These are phyloP conservation scores for Pleurotus citrinopileatus DNA, from an alignment of 768 basidiomycete species.

Conservation along the genomic window DNA sequence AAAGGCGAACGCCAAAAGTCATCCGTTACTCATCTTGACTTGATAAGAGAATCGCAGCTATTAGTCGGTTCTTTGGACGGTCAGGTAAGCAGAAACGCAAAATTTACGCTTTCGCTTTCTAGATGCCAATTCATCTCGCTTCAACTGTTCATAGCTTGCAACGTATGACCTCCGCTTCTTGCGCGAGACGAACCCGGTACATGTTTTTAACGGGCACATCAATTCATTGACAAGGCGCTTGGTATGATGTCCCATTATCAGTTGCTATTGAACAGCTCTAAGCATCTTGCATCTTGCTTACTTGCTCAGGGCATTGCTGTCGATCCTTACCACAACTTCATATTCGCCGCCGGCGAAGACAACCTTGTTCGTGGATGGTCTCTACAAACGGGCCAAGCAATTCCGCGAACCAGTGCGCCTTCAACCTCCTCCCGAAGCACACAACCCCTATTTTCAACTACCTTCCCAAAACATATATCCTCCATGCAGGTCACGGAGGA, in stretches of 20 bases:
- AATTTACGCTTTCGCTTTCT: too few relatives aligned
- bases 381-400: conserved; percentile 46
- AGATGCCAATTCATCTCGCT: conserved; percentile 2
- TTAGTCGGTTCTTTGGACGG: conserved; percentile 60
- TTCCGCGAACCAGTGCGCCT: conserved; percentile 23
- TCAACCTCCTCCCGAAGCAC: background rate
- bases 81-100: conserved; percentile 45
- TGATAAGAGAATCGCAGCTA: conserved; percentile 49
- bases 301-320: conserved; percentile 58
- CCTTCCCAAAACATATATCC: conserved; percentile 36
- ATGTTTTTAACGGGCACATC: conserved; percentile 52
- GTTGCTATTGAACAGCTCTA: conserved; percentile 6
- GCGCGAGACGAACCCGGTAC: conserved; percentile 37
- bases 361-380: conserved; percentile 67
- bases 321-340: conserved; percentile 52
- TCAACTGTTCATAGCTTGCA: conserved; percentile 45
- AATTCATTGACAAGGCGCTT: conserved; percentile 50
- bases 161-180: conserved; percentile 63
- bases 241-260: conserved; percentile 33
- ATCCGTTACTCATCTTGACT: conserved; percentile 53
- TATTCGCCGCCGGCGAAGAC: conserved; percentile 74
- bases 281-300: background rate
- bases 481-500: conserved; percentile 51
- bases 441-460: conserved; percentile 27
- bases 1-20: conserved; percentile 21